Evolutionary conservation across 1,139 yeast species (phyloP), one percentile per base, ranked within the genome.

Genomic region (Wickerhamomyces sp.): DNA sequence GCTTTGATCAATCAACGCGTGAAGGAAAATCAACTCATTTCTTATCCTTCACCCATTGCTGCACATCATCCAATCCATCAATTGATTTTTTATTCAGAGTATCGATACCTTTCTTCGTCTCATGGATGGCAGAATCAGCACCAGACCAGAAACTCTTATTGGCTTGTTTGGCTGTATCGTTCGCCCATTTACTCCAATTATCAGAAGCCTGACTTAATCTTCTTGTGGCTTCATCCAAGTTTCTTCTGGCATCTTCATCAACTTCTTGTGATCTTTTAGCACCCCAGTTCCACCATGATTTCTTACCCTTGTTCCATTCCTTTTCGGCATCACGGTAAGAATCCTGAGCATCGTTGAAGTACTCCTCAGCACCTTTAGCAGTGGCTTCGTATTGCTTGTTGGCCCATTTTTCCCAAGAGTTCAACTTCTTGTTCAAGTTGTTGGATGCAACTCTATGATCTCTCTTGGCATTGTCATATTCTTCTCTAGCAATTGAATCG

Each of bases 401-500:
- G 15, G 57, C 44, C 43, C 55, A 46, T 18, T 30, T 33, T 17
- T 32, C 41, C 54, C 52, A 49, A 17, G 47, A 45, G 17, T 52
- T 52, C 5, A 49, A 37, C 16, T 46, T 44, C 19, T 47, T 47
- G 16, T 44, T 40, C 23, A 42, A 42, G 8, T 42, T 47, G 9
- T 32, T 36, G 15, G 44, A 31, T 7, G 46, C 37, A 15, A 38
- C 30, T 10, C 40, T 32, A 14, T 35, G 33, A 12, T 33, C 30
- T 16, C 31, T 21, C 21, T 41, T 48, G n/a, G 51, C 42, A 11
- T 61, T 62, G 8, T 60, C 62, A 26, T 54, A 50, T 44, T 65
- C 66, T 18, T 68, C 73, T 20, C 52, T 51, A 4, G 72, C 66
- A 39, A 64, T 58, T 22, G 54, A 59, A 16, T 61, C 51, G 4